Conservation (phyloP, 352 stramenopile species). For the Phytophthora pluvialis region DNA sequence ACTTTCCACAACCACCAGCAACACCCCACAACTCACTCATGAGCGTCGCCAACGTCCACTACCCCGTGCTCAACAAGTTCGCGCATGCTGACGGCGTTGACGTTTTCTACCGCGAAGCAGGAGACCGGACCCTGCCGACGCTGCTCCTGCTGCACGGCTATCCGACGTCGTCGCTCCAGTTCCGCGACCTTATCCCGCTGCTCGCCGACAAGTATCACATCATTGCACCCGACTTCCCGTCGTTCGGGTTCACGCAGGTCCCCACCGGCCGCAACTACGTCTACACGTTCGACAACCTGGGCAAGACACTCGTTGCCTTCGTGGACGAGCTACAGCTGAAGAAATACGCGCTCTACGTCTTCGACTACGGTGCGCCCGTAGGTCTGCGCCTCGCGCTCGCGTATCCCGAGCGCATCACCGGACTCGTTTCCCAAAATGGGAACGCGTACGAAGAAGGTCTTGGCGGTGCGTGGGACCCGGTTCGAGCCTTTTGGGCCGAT, state of each 20-base stretch:
- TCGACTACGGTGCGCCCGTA: neutral
- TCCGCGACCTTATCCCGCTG: neutral
- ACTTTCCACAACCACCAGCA: neutral
- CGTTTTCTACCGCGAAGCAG: conserved; percentile 3
- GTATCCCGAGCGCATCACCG: neutral
- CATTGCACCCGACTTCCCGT: neutral
- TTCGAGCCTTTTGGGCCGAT: conserved; percentile 3
- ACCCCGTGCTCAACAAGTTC: conserved; percentile 1
- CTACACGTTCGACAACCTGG: conserved; percentile 1
- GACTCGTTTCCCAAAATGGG: conserved; percentile 1
- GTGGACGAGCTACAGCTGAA: conserved; percentile 4
- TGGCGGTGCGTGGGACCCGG: neutral
- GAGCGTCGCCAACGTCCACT: conserved; percentile 1
- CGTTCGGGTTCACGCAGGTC: neutral
- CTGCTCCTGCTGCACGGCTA: neutral
- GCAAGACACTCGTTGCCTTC: neutral
- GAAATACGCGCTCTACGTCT: conserved; percentile 2
- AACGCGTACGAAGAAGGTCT: conserved; percentile 1
- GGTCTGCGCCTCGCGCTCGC: neutral
- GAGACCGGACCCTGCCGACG: neutral
- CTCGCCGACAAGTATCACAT: conserved; percentile 1
- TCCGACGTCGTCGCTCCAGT: conserved; percentile 1
- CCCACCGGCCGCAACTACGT: neutral
- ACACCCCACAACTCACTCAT: neutral
- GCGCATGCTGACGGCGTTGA: neutral